phyloP scores from a whole-genome alignment of 768 basidiomycete genomes.

The Polyporus arcularius region DNA sequence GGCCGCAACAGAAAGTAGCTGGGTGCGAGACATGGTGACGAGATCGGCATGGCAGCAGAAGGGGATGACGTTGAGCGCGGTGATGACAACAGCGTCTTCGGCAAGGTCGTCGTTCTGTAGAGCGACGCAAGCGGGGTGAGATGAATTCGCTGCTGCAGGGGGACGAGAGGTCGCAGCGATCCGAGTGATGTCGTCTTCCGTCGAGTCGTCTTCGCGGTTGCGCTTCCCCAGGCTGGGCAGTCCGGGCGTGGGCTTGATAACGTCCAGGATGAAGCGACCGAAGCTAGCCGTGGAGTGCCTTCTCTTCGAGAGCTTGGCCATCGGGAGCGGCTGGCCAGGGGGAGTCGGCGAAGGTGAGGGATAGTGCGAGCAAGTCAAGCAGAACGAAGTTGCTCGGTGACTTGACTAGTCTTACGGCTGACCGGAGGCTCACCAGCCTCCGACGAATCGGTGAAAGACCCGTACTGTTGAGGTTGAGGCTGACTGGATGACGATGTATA shows the following conservation, averaged over 20 bases:
- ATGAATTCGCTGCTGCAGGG: background rate
- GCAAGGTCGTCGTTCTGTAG: constrained; percentile 58
- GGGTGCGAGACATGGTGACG: constrained; percentile 56
- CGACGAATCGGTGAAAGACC: background rate
- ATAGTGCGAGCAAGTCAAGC: too few species aligned
- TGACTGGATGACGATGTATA: background rate
- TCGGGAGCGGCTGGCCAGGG: background rate
- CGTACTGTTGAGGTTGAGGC: background rate
- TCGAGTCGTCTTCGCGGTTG: constrained; percentile 22
- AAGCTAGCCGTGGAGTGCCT: constrained; percentile 31
- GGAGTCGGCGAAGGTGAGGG: too few species aligned
- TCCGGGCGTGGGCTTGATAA: constrained; percentile 35
- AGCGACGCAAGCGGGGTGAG: constrained; percentile 42
- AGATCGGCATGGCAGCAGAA: constrained; percentile 80
- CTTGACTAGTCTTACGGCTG: background rate
- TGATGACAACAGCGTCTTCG: constrained; percentile 63
- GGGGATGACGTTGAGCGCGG: constrained; percentile 55
- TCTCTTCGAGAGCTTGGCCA: constrained; percentile 11
- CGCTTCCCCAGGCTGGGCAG: constrained; percentile 30
- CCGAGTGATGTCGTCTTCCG: constrained; percentile 13
- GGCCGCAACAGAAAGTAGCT: constrained; percentile 54
- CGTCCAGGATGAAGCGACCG: constrained; percentile 44
- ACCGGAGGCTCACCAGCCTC: background rate
- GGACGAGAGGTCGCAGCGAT: background rate
- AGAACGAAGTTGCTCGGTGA: background rate